Percentiles rank a stretch among this genome's conserved stretches.
phyloP scores from a whole-genome alignment of 768 basidiomycete genomes.

The Pleurotus giganteus region DNA sequence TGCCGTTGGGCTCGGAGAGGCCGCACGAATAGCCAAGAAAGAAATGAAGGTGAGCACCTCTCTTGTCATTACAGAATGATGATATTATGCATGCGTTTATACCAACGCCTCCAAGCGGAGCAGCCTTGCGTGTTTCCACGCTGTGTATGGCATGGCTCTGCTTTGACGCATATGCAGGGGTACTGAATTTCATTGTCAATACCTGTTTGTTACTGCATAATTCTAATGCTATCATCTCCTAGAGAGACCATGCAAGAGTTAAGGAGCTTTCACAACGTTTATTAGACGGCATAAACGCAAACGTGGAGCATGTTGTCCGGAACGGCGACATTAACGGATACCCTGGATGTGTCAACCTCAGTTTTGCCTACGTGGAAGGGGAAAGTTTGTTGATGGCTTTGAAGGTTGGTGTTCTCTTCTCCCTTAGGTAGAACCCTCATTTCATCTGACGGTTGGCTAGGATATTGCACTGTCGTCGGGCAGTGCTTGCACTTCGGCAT shows the following conservation, averaged over 20 bases:
- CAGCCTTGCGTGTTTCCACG: background rate
- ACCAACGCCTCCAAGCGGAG: slow-evolving; percentile 17
- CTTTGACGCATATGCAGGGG: slow-evolving; percentile 87
- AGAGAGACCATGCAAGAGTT: slow-evolving; percentile 82
- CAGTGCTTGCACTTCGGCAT: slow-evolving; percentile 97
- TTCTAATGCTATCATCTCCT: slow-evolving; percentile 21
- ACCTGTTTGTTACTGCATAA: background rate
- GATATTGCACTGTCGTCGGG: slow-evolving; percentile 97
- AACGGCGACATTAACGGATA: slow-evolving; percentile 93
- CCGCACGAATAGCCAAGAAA: slow-evolving; percentile 83
- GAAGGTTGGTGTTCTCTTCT: slow-evolving; percentile 54
- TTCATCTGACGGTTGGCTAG: slow-evolving; percentile 34
- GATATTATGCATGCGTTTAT: slow-evolving; percentile 29
- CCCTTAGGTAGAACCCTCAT: slow-evolving; percentile 1
- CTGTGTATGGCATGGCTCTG: slow-evolving; percentile 39
- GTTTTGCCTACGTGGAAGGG: slow-evolving; percentile 96
- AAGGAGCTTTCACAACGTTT: slow-evolving; percentile 77
- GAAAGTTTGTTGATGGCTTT: slow-evolving; percentile 97
- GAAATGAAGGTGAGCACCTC: slow-evolving; percentile 85
- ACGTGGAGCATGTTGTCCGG: slow-evolving; percentile 88
- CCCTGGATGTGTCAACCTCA: slow-evolving; percentile 93
- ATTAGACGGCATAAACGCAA: slow-evolving; percentile 73
- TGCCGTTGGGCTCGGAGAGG: slow-evolving; percentile 92
- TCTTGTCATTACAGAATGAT: slow-evolving; percentile 31
- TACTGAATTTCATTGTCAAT: slow-evolving; percentile 55